A percentile compares a stretch with the other conserved stretches of the same genome.
Evolutionary conservation across 768 basidiomycete genomes (phyloP).

Genomic region (Pulveroboletus sp.): DNA sequence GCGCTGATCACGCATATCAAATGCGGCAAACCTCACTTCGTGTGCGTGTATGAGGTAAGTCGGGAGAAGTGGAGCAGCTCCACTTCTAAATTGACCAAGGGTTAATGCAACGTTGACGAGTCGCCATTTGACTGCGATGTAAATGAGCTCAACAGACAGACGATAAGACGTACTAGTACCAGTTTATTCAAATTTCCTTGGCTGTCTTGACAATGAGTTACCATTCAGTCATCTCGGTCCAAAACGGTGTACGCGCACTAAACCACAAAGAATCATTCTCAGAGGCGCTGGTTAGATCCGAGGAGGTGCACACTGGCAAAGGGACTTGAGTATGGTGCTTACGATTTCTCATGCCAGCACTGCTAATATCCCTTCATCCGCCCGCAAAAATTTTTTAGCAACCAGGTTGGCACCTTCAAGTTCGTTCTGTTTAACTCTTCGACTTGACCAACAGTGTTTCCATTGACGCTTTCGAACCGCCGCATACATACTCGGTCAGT

Average conservation of each 20-base stretch:
- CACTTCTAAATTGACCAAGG: background rate
- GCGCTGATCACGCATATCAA: constrained; percentile 9
- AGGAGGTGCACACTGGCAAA: constrained; percentile 1
- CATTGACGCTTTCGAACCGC: no score
- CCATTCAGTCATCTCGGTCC: background rate
- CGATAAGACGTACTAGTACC: background rate
- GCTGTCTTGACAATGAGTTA: no score
- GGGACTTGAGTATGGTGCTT: no score
- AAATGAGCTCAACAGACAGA: background rate
- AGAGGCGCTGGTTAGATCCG: constrained; percentile 5
- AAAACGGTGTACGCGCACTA: background rate
- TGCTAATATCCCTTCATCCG: background rate
- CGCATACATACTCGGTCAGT: no score
- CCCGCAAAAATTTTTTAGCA: no score
- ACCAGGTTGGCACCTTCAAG: no score
- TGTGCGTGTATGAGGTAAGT: constrained; percentile 9
- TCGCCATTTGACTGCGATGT: background rate
- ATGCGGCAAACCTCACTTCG: constrained; percentile 1
- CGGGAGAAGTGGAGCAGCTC: background rate
- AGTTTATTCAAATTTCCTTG: constrained; percentile 3
- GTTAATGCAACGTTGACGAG: background rate
- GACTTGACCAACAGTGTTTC: no score
- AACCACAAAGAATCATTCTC: background rate
- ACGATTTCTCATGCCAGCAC: constrained; percentile 9
- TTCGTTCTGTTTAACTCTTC: background rate